Evolutionary conservation across 768 basidiomycete species (phyloP), one percentile per base, ranked within the genome.

Genomic region (Boletus sp.): DNA sequence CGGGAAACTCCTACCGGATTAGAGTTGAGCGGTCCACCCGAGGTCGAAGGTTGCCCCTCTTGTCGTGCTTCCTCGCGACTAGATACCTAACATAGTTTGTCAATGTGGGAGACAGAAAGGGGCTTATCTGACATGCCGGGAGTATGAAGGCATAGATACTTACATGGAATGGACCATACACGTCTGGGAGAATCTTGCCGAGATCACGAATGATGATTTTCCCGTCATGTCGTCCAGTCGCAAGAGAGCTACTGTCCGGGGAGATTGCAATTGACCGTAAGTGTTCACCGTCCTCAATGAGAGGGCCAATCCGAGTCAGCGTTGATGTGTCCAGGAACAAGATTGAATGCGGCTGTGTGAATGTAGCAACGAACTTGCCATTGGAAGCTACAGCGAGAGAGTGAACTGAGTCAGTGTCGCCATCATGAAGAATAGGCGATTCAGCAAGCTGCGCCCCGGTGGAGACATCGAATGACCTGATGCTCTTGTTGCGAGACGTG

Each of bases 321-420:
- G 29, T 44, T 0, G 7, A 19, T 30, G 43, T n/a, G 11, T 44
- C 43, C 1, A 44, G 29, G n/a, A 44, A 19, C 1, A 9, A 30
- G 29, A 44, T 14, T 13, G 29, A 30, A n/a, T 13, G 7, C 1
- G n/a, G n/a, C n/a, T 0, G 0, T 30, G 29, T 7, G 1, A 13
- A 2, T 1, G 29, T 8, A 30, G 43, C 11, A 1, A 44, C 2
- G 7, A 44, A 44, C 30, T 30, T 44, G 4, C 43, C 43, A 0
- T 44, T 44, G n/a, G 43, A 3, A 1, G 43, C 29, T 13, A 44
- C 4, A n/a, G 43, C 43, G 7, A 44, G 7, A 19, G 43, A 44
- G 4, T 1, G 4, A 7, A 44, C 2, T 0, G 7, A 0, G 15
- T 11, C 0, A 10, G n/a, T n/a, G n/a, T 19, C 1, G 5, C 11